Conservation (phyloP, 1,139 yeast species). For the Geotrichum cucujoidarum region DNA sequence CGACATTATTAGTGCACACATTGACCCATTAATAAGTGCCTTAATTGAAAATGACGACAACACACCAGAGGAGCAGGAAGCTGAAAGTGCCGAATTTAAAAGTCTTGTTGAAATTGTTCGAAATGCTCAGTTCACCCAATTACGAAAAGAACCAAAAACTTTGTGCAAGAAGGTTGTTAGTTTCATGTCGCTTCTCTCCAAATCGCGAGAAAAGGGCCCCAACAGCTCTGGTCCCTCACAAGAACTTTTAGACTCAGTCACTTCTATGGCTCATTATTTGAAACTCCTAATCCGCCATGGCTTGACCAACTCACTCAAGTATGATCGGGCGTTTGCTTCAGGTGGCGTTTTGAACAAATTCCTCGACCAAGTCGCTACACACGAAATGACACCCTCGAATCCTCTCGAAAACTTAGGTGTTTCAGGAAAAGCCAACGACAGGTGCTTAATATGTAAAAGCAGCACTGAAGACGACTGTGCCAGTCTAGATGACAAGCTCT, state of each 20-base stretch:
- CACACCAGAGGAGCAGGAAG: constrained; percentile 18
- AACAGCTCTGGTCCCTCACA: constrained; percentile 41
- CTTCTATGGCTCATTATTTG: constrained; percentile 89
- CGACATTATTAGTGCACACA: constrained; percentile 43
- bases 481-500: constrained; percentile 56
- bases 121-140: constrained; percentile 25
- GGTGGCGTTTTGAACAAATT: constrained; percentile 62
- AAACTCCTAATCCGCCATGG: constrained; percentile 57
- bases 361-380: constrained; percentile 48
- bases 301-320: background rate
- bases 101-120: constrained; percentile 14
- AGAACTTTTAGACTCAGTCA: constrained; percentile 72
- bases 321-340: constrained; percentile 39
- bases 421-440: constrained; percentile 67
- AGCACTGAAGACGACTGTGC: constrained; percentile 82
- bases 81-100: constrained; percentile 19
- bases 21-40: constrained; percentile 25
- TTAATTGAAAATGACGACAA: constrained; percentile 16
- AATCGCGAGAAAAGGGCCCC: constrained; percentile 31
- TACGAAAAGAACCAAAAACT: constrained; percentile 77
- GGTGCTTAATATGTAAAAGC: constrained; percentile 63
- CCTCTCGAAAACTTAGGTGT: constrained; percentile 48
- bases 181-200: constrained; percentile 42
- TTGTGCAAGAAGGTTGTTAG: constrained; percentile 49
- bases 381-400: constrained; percentile 41